A percentile compares a stretch with the other conserved stretches of the same genome.
phyloP scores from a whole-genome alignment of 108 stramenopile genomes.

The Cyclotella sp. region DNA sequence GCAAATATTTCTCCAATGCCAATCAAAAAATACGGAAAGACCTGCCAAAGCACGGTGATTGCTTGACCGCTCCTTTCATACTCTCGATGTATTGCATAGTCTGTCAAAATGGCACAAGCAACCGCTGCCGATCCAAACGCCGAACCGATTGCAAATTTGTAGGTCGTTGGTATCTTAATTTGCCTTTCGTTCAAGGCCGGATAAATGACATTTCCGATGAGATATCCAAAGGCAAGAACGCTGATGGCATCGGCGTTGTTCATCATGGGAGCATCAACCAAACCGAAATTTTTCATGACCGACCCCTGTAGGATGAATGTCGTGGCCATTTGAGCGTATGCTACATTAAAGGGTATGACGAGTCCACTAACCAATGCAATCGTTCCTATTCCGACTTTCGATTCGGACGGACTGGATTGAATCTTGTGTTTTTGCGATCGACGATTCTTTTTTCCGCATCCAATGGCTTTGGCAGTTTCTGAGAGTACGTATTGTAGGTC shows the following conservation, averaged over 20 bases:
- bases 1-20: conserved; percentile 89
- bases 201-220: conserved; percentile 70
- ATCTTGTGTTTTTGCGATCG: conserved; percentile 19
- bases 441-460: background rate
- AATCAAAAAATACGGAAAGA: conserved; percentile 79
- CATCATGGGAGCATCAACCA: conserved; percentile 83
- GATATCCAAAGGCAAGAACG: conserved; percentile 75
- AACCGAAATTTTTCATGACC: conserved; percentile 79
- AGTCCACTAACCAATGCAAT: conserved; percentile 61
- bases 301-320: conserved; percentile 85
- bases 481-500: conserved; percentile 9
- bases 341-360: conserved; percentile 86
- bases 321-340: conserved; percentile 89
- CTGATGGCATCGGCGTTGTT: conserved; percentile 79
- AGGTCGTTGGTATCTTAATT: conserved; percentile 78
- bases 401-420: conserved; percentile 8
- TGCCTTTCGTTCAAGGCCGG: conserved; percentile 64
- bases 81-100: conserved; percentile 68
- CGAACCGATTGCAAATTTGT: conserved; percentile 88
- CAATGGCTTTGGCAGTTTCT: background rate
- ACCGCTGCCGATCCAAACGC: conserved; percentile 72
- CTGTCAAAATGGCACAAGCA: conserved; percentile 72
- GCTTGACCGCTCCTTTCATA: conserved; percentile 61
- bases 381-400: conserved; percentile 50
- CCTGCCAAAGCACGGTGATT: conserved; percentile 83